These are phyloP conservation scores for Cicer bijugum DNA, from an alignment of 306 rosid species.

Conservation along the genomic window DNA sequence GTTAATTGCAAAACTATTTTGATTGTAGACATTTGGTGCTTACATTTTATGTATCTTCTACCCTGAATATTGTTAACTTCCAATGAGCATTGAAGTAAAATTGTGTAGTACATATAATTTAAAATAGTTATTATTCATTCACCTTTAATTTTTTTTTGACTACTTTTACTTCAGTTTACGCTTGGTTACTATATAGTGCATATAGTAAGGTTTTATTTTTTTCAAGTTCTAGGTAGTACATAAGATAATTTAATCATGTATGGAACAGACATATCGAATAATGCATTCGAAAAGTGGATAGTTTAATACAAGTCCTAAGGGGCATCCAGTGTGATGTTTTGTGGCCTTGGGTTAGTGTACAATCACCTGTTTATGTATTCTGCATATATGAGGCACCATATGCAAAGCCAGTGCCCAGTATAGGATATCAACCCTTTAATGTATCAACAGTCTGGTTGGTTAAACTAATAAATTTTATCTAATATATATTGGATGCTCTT, in stretches of 20 bases:
- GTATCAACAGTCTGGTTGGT: not conserved
- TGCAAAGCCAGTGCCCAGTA: conserved; percentile 13
- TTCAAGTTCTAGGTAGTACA: conserved; percentile 14
- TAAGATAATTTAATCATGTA: conserved; percentile 14
- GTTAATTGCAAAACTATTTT: conserved; percentile 15
- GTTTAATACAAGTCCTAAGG: no score
- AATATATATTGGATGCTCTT: not conserved
- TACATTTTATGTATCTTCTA: conserved; percentile 19
- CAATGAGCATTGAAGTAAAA: not conserved
- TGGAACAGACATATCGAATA: not conserved
- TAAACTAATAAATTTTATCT: conserved; percentile 1
- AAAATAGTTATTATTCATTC: not conserved
- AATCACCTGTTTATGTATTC: conserved; percentile 17
- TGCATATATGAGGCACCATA: conserved; percentile 8
- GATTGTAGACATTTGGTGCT: conserved; percentile 26
- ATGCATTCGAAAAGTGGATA: not conserved
- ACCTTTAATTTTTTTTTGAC: not conserved
- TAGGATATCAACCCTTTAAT: not conserved
- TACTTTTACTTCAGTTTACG: conserved; percentile 6
- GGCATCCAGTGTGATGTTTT: conserved; percentile 4
- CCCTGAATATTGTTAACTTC: conserved; percentile 12
- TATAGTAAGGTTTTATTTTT: conserved; percentile 11
- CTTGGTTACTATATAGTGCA: conserved; percentile 14
- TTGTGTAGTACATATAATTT: conserved; percentile 4
- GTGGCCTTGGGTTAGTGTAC: conserved; percentile 23